A percentile compares a stretch with the other conserved stretches of the same genome.
Evolutionary conservation across 2,329 filamentous ascomycete genomes (phyloP).

Genomic region (Colletotrichum tabaci): DNA sequence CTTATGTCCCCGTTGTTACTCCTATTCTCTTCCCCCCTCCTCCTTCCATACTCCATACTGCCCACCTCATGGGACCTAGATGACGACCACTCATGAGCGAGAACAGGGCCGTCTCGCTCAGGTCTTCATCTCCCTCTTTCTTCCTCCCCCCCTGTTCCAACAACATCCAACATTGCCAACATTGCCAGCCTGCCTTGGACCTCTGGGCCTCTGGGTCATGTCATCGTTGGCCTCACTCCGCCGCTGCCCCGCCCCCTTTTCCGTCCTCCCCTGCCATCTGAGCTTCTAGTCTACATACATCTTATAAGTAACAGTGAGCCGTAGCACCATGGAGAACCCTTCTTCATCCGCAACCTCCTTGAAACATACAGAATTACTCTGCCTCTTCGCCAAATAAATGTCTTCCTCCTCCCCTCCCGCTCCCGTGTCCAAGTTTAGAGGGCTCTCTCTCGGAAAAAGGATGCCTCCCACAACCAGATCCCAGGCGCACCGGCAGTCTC

Average conservation of each 20-base stretch:
- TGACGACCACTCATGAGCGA: conserved; percentile 28
- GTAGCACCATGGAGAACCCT: conserved; percentile 34
- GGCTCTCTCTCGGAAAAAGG: conserved; percentile 56
- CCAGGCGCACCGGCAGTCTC: conserved; percentile 48
- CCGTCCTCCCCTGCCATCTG: conserved; percentile 16
- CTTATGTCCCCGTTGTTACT: neutral
- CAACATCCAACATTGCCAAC: conserved; percentile 30
- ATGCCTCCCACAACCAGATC: conserved; percentile 55
- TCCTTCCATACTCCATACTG: conserved; percentile 8
- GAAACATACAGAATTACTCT: conserved; percentile 32
- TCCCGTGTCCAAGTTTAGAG: conserved; percentile 54
- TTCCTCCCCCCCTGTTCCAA: conserved; percentile 27
- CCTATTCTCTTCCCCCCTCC: conserved; percentile 14
- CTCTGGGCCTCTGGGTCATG: conserved; percentile 22
- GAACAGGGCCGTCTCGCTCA: neutral
- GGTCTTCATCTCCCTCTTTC: conserved; percentile 3
- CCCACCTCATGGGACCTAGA: conserved; percentile 14
- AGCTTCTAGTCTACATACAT: conserved; percentile 1
- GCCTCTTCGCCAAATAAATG: conserved; percentile 26
- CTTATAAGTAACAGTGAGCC: conserved; percentile 32
- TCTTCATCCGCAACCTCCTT: conserved; percentile 13
- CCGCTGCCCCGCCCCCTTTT: conserved; percentile 29
- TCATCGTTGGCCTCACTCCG: conserved; percentile 38
- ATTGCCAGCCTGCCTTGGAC: conserved; percentile 28
- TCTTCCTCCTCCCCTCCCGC: conserved; percentile 51